A percentile compares a stretch with the other conserved stretches of the same genome.
Conservation (phyloP, 2,329 filamentous ascomycete species). For the Arthroderma sp. region DNA sequence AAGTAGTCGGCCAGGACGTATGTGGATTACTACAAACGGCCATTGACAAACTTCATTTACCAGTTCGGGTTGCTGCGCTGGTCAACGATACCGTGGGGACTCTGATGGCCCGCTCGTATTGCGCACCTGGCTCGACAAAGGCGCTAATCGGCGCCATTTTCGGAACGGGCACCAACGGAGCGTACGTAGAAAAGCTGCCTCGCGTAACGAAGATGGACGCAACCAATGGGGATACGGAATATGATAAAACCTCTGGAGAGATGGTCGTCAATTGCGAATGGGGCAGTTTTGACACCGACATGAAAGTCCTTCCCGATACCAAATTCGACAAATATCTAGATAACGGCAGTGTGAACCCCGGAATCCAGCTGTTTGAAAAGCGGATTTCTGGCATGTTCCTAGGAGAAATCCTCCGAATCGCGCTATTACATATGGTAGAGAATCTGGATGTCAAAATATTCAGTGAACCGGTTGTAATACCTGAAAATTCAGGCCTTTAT, state of each 20-base stretch:
- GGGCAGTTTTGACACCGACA: constrained; percentile 93
- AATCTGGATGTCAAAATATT: constrained; percentile 58
- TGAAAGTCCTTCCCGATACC: constrained; percentile 77
- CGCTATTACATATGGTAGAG: constrained; percentile 58
- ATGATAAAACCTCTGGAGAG: constrained; percentile 67
- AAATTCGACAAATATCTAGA: constrained; percentile 71
- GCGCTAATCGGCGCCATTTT: constrained; percentile 94
- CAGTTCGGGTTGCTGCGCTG: constrained; percentile 85
- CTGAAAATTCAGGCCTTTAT: constrained; percentile 53
- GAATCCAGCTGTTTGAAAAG: constrained; percentile 98
- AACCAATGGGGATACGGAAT: constrained; percentile 41
- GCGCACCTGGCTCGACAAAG: constrained; percentile 71
- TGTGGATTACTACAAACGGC: constrained; percentile 79
- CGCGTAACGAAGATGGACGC: constrained; percentile 64
- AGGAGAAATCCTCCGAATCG: constrained; percentile 77
- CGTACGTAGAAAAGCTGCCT: constrained; percentile 82
- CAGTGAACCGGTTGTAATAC: constrained; percentile 59
- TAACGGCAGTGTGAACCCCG: constrained; percentile 70
- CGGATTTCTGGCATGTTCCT: constrained; percentile 96
- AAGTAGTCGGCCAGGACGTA: constrained; percentile 87
- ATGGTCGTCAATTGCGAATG: constrained; percentile 99
- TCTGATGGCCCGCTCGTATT: constrained; percentile 93
- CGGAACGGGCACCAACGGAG: constrained; percentile 92
- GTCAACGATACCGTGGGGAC: constrained; percentile 98
- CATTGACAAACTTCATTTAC: constrained; percentile 73